Base-by-base conservation (phyloP, 1,284 basidiomycete species). In the Neonothopanus nambi region DNA sequence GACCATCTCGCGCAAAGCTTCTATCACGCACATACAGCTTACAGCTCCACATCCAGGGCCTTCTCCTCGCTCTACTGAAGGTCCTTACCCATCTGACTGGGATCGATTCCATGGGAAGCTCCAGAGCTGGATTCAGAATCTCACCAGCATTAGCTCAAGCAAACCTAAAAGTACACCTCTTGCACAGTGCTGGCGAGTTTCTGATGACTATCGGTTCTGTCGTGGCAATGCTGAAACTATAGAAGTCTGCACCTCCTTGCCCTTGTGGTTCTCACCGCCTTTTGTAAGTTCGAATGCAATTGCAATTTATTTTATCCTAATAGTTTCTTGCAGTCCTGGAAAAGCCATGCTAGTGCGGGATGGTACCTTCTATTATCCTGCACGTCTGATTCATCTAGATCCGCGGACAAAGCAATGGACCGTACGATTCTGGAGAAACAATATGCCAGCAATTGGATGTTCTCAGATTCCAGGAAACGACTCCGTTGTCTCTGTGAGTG, bases 301-400 rank as follows among this genome's bases (percentile, higher is more conserved):
- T 28, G 38, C 5, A 40, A 15, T 9, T 26, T 12, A 11, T 11
- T 49, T 33, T 21, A 49, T 21, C n/a, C 40, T 13, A 35, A 54
- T 15, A 33, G n/a, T 20, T 30, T 6, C 21, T 51, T 18, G 2
- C 35, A 43, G 23, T n/a, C 35, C 47, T 46, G 24, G 48, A 37
- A 46, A 48, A 41, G 26, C n/a, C 12, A 57, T 57, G 20, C 42
- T 50, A 9, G 59, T 59, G 13, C 61, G 1, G 39, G 40, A 53
- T 30, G 59, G 54, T 7, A 40, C 54, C 2, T 67, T 53, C 43
- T 65, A 58, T 56, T 67, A 67, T 51, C 66, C 64, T 2, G 59
- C 61, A 2, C 60, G 57, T 2, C 33, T 66, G 7, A 4, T 18
- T 7, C 17, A 41, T 3, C 5, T 3, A 12, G 18, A 42, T 21